Evolutionary conservation across 1,284 basidiomycete species (phyloP).

Genomic region (Golubevia pallescens): DNA sequence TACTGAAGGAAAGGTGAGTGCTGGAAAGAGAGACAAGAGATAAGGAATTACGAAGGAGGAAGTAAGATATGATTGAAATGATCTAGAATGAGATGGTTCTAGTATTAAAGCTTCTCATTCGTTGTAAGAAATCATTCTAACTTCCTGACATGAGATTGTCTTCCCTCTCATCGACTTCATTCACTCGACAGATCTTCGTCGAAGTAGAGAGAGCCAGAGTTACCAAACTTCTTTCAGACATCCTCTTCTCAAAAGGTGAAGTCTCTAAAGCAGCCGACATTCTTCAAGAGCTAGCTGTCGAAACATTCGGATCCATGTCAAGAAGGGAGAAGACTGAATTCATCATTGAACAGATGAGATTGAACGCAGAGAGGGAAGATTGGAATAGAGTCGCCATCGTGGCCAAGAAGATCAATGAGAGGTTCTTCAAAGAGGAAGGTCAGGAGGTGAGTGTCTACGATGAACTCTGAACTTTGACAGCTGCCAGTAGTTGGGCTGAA

Average conservation of each 20-base stretch:
- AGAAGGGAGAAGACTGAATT: constrained; percentile 97
- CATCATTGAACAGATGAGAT: constrained; percentile 95
- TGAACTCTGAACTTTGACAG: background rate
- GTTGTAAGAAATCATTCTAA: too few relatives aligned
- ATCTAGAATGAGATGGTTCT: too few relatives aligned
- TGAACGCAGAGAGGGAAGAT: constrained; percentile 77
- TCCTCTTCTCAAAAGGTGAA: constrained; percentile 45
- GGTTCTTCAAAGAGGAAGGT: constrained; percentile 84
- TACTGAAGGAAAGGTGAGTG: constrained; percentile 88
- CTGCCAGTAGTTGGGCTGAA: constrained; percentile 9
- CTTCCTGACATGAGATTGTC: background rate
- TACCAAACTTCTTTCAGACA: constrained; percentile 41
- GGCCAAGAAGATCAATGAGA: constrained; percentile 90
- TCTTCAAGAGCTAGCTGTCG: constrained; percentile 92
- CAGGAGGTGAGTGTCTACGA: constrained; percentile 74
- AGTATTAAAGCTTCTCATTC: too few relatives aligned
- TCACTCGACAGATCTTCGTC: constrained; percentile 90
- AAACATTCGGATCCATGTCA: constrained; percentile 99
- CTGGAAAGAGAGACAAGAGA: background rate
- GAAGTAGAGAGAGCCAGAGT: constrained; percentile 95
- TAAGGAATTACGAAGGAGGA: too few relatives aligned
- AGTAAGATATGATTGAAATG: too few relatives aligned
- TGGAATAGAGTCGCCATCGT: constrained; percentile 92
- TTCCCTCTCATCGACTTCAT: background rate
- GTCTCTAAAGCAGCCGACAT: constrained; percentile 52